These are phyloP conservation scores for Aspergillus sp. DNA, from an alignment of 2,329 filamentous ascomycete genomes.

Conservation along the genomic window DNA sequence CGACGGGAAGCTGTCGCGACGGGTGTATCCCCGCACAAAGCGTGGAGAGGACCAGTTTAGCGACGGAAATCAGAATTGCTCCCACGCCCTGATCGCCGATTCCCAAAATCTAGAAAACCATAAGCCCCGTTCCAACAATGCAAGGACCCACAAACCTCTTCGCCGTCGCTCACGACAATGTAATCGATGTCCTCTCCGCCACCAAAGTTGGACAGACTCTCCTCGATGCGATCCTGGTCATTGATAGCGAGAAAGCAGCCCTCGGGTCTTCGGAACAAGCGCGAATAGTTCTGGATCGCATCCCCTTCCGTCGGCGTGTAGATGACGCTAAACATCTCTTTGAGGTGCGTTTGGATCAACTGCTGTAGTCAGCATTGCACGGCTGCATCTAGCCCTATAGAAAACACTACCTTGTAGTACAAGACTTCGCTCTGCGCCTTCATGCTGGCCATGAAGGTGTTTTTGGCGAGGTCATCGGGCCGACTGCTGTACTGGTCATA, in stretches of 20 bases:
- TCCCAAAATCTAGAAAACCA: conserved; percentile 65
- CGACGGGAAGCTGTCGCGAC: conserved; percentile 72
- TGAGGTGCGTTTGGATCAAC: conserved; percentile 72
- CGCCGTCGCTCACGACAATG: conserved; percentile 76
- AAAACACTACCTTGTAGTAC: conserved; percentile 63
- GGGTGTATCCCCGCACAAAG: conserved; percentile 85
- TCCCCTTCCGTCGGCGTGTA: conserved; percentile 90
- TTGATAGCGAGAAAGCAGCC: conserved; percentile 78
- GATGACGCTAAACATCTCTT: conserved; percentile 87
- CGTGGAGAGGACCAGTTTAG: conserved; percentile 79
- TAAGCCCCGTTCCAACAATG: background rate
- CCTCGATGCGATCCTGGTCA: conserved; percentile 63
- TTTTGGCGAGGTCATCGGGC: conserved; percentile 69
- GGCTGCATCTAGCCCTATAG: background rate
- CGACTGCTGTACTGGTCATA: conserved; percentile 73
- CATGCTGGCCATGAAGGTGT: conserved; percentile 81
- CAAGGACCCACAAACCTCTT: conserved; percentile 39
- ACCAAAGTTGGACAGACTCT: conserved; percentile 67
- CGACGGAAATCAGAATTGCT: conserved; percentile 77
- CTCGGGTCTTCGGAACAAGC: conserved; percentile 72
- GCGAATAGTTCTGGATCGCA: conserved; percentile 80
- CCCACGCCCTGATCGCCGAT: conserved; percentile 89
- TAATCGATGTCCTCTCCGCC: conserved; percentile 74
- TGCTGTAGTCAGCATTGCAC: conserved; percentile 28
- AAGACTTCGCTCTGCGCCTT: conserved; percentile 83